Conservation (phyloP, 106 monocot genomes). For the Agapanthus africanus region DNA sequence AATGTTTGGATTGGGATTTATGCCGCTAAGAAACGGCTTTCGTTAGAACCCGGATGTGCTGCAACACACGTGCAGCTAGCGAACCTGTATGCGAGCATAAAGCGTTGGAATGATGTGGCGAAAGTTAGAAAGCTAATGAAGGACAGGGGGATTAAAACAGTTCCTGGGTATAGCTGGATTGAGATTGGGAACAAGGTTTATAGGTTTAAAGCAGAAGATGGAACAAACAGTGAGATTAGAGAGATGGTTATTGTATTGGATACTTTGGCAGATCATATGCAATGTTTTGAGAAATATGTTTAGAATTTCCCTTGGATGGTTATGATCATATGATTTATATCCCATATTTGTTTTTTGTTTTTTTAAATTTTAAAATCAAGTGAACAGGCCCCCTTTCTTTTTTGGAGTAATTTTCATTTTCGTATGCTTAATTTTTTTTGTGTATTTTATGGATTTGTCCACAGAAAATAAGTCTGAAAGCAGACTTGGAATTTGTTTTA, state of each 20-base stretch:
- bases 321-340: neutral
- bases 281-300: neutral
- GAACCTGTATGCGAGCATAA: conserved; percentile 37
- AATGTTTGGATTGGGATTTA: conserved; percentile 41
- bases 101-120: conserved; percentile 32
- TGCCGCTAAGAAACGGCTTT: conserved; percentile 43
- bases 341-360: too few relatives aligned
- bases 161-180: conserved; percentile 50
- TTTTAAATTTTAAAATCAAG: too few relatives aligned
- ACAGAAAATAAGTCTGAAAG: too few relatives aligned
- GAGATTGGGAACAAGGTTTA: conserved; percentile 41
- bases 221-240: conserved; percentile 18
- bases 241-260: conserved; percentile 27
- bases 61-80: conserved; percentile 45
- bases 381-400: too few relatives aligned
- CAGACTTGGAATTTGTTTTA: too few relatives aligned
- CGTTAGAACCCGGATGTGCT: conserved; percentile 42
- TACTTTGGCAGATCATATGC: conserved; percentile 32
- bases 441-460: too few relatives aligned
- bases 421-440: too few relatives aligned
- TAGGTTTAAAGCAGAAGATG: conserved; percentile 35
- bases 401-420: too few relatives aligned
- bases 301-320: neutral
- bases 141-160: conserved; percentile 33
- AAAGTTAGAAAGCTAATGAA: conserved; percentile 43